Base-by-base conservation (phyloP, 2,329 filamentous ascomycete genomes). In the Thielaviopsis euricoi region DNA sequence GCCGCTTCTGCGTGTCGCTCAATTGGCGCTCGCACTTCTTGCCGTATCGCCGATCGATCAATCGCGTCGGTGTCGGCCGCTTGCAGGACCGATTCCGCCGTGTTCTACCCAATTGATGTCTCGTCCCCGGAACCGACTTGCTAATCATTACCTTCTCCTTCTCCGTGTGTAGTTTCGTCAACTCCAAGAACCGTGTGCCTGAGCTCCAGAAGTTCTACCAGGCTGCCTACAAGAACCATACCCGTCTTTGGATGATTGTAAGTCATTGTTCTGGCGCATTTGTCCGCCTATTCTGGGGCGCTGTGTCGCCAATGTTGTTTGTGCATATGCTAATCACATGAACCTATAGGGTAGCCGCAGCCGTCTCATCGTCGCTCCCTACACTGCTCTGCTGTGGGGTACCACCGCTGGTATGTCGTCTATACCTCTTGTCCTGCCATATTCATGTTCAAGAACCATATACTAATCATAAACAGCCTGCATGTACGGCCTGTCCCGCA, bases 231-330 rank as follows among this genome's bases (percentile, higher is more conserved):
- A 81, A 79, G 66, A 72, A 75, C 62, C 80, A 83, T 70, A 75
- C 82, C 64, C 82, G 87, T 67, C 72, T 87, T 70, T 90, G 87
- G 86, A 76, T 80, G 72, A 89, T 89, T 73, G 86, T 90, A 78
- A 70, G 84, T 48, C n/a, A 15, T 43, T 15, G 15, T n/a, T 12
- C 15, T 19, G 23, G 23, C 51, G 51, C 23, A 52, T 29, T 52
- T n/a, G 25, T 19, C 23, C 17, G 10, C 37, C 6, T 43, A 17
- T n/a, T n/a, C 17, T 43, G 17, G 19, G n/a, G 25, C 15, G 23
- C 25, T 10, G 19, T 29, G 23, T 19, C 29, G 26, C 21, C 12
- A 29, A 19, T 53, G 33, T 43, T 19, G 33, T 43, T 17, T 19
- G 25, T 50, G 26, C 12, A 48, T 26, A 21, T 57, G n/a, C 62